A percentile compares a stretch with the other conserved stretches of the same genome.
These are phyloP conservation scores for Davidsoniella eucalypti DNA, from an alignment of 2,329 filamentous ascomycete genomes.

Conservation along the genomic window DNA sequence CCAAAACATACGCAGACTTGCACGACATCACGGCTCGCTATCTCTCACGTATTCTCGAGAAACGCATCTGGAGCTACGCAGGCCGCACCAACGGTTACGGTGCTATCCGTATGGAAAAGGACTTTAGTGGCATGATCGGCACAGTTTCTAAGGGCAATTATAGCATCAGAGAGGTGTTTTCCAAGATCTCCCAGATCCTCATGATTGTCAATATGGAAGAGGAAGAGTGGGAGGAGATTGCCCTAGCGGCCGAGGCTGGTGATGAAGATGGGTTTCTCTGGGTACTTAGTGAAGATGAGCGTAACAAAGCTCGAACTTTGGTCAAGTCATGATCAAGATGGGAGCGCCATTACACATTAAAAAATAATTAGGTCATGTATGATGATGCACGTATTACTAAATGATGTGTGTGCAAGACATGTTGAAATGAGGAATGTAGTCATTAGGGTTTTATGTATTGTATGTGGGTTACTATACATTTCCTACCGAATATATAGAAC, in stretches of 20 bases:
- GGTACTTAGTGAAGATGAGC: slow-evolving; percentile 58
- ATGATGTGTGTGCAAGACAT: too few relatives aligned
- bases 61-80: slow-evolving; percentile 66
- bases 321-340: slow-evolving; percentile 24
- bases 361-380: neutral
- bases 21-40: slow-evolving; percentile 58
- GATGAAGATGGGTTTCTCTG: slow-evolving; percentile 52
- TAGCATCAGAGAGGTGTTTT: slow-evolving; percentile 59
- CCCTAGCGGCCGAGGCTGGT: slow-evolving; percentile 16
- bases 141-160: slow-evolving; percentile 57
- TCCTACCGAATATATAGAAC: too few relatives aligned
- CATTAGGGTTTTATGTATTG: too few relatives aligned
- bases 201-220: slow-evolving; percentile 90
- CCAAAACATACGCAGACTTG: slow-evolving; percentile 58
- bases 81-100: slow-evolving; percentile 68
- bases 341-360: neutral
- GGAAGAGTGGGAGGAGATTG: slow-evolving; percentile 78
- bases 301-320: slow-evolving; percentile 53
- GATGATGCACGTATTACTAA: neutral
- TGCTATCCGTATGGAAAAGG: slow-evolving; percentile 67
- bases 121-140: slow-evolving; percentile 59
- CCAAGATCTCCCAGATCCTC: slow-evolving; percentile 60
- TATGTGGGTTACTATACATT: too few relatives aligned
- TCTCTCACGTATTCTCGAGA: slow-evolving; percentile 67
- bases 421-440: too few relatives aligned